Evolutionary conservation across 495 filamentous ascomycete species (phyloP).

Genomic region (Bacidia gigantensis): DNA sequence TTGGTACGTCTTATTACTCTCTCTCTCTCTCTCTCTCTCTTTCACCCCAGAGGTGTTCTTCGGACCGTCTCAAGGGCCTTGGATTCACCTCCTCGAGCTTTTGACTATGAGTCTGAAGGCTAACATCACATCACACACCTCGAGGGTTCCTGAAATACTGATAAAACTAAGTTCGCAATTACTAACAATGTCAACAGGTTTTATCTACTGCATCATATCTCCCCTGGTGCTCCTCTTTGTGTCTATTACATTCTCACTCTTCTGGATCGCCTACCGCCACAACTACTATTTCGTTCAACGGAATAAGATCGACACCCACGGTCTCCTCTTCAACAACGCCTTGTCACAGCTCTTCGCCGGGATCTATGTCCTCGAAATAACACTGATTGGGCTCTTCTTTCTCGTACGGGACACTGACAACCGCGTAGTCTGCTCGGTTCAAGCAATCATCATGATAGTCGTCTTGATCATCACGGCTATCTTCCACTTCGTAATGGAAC

Average conservation of each 20-base stretch:
- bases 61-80: neutral
- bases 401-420: slow-evolving; percentile 52
- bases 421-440: slow-evolving; percentile 51
- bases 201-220: slow-evolving; percentile 82
- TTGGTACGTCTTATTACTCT: slow-evolving; percentile 38
- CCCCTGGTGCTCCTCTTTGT: slow-evolving; percentile 89
- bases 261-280: slow-evolving; percentile 94
- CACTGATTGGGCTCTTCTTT: slow-evolving; percentile 87
- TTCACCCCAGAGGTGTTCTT: neutral
- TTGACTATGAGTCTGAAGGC: too few species aligned
- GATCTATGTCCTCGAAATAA: slow-evolving; percentile 87
- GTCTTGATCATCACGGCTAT: slow-evolving; percentile 56
- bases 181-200: slow-evolving; percentile 27
- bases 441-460: slow-evolving; percentile 83
- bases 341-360: slow-evolving; percentile 94
- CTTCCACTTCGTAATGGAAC: slow-evolving; percentile 70
- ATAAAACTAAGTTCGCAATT: slow-evolving; percentile 6
- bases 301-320: slow-evolving; percentile 81
- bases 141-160: neutral
- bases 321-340: slow-evolving; percentile 79
- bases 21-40: neutral
- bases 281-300: slow-evolving; percentile 91
- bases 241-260: slow-evolving; percentile 78
- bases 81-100: too few species aligned
- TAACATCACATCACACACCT: neutral